phyloP scores from a whole-genome alignment of 371 early-diverging fungal genomes.

The Rhizopus stolonifer region DNA sequence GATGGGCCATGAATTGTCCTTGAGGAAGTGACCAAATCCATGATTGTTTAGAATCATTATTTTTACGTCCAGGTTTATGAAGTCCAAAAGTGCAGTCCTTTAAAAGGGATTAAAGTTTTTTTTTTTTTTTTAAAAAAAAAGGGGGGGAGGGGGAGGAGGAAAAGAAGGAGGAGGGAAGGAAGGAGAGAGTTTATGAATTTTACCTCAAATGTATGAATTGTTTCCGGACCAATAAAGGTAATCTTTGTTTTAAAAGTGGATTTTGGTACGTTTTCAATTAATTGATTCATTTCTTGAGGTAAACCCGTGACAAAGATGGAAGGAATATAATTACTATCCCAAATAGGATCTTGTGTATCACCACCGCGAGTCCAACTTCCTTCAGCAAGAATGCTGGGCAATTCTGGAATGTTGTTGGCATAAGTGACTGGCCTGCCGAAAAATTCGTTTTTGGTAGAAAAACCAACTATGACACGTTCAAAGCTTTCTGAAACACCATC shows the following conservation, averaged over 20 bases:
- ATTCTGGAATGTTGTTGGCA: conserved; percentile 49
- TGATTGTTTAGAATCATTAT: conserved; percentile 59
- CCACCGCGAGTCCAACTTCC: conserved; percentile 41
- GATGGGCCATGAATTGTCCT: conserved; percentile 37
- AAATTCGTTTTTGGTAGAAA: conserved; percentile 53
- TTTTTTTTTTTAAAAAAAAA: no score
- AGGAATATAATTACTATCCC: conserved; percentile 58
- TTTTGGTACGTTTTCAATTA: conserved; percentile 27
- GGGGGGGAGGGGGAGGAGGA: no score
- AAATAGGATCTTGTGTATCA: conserved; percentile 38
- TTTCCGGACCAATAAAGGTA: conserved; percentile 39
- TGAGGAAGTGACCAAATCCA: conserved; percentile 51
- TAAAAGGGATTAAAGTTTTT: no score
- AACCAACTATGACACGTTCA: conserved; percentile 39
- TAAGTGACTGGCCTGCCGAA: conserved; percentile 49
- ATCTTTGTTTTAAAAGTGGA: conserved; percentile 27
- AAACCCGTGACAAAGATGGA: conserved; percentile 46
- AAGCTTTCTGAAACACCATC: conserved; percentile 48
- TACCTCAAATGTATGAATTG: conserved; percentile 26
- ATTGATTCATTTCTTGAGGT: conserved; percentile 21
- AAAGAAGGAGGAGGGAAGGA: conserved; percentile 7
- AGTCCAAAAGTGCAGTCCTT: conserved; percentile 22
- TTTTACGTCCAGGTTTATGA: conserved; percentile 31
- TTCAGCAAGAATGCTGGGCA: conserved; percentile 51
- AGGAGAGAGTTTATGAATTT: neutral